Base-by-base conservation (phyloP, 129 eudicot species). In the Artemisia tridentata region DNA sequence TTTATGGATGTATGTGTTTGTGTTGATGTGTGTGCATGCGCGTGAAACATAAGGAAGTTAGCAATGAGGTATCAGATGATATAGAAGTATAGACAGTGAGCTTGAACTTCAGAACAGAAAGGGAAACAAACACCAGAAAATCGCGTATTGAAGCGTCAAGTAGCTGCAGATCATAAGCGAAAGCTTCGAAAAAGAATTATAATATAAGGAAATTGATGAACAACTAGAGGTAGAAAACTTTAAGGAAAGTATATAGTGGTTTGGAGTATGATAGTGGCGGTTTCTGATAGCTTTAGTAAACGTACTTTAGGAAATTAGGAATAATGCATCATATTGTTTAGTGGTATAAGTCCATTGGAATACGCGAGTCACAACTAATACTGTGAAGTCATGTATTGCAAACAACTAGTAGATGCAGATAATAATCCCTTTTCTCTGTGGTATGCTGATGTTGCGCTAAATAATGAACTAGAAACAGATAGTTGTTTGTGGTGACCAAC, bases 201-300 rank as follows among this genome's bases (percentile, higher is more conserved):
- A 13, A 2, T 66, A 56, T 56, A 60, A 14, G 38, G 20, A 61
- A 38, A 60, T 47, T 47, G 29, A 72, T 45, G 76, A 27, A 46
- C 23, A 70, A 7, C 46, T 21, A 57, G 66, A 57, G 75, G 18
- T 69, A 71, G 66, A 56, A 71, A 46, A 34, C 38, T 38, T 17
- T 8, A 38, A 50, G 45, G 50, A 25, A 23, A 8, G 15, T 52
- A 16, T n/a, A 17, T 55, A 7, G 52, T 55, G 18, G 74, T 41
- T 70, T 3, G 6, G 17, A 41, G 31, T 62, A 15, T 41, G 55
- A 56, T 41, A 47, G 41, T 21, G 55, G 50, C 18, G 4, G 7
- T 38, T 13, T 52, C 47, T 48, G 52, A 7, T 27, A 7, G 46
- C 56, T 19, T 34, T 34, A 34, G 41, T 34, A 34, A 34, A 34